Evolutionary conservation across 257 asterid species (phyloP), one percentile per base, ranked within the genome.

Genomic region (Solanum pennellii): DNA sequence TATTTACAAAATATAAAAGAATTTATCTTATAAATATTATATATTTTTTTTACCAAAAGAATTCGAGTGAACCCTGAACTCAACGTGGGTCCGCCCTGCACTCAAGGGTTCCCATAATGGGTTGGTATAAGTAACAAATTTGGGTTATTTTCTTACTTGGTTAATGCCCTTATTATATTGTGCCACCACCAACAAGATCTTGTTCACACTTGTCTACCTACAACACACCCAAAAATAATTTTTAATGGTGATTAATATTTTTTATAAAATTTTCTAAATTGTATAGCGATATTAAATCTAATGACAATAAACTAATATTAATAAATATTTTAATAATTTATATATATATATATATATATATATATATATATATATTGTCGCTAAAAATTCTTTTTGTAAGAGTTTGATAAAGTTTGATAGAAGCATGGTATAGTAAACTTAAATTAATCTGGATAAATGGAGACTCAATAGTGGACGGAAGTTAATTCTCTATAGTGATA

Each of bases 161-260:
- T 11, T 15, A 47, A 47, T 80, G 42, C 27, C 27, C 68, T 47
- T 9, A 27, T 80, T 21, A 47, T 80, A 47, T 47, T 47, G 66
- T 45, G 84, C 65, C 15, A 45, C 41, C 41, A 79, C 16, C 41
- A 44, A 45, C 25, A 27, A 79, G 12, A 5, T 77, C 39, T 13
- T 79, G 68, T 80, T 47, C 12, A 80, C 42, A 45, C 68, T 45
- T 13, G 62, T n/a, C 39, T 44, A 16, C 9, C 47, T 1, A 6
- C 9, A 2, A 0, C 0, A 16, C n/a, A n/a, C 4, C 0, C 8
- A 49, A 49, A 47, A 49, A 49, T 15, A 49, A 14, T 0, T 16
- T 52, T 52, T 52, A 49, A 5, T 0, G 60, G 1, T 3, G 7
- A 52, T 6, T 52, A 16, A 52, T 9, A 52, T 0, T 52, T 1